These are phyloP conservation scores for Pinguiococcus pyrenoidosus DNA, from an alignment of 108 stramenopile genomes.

Conservation along the genomic window DNA sequence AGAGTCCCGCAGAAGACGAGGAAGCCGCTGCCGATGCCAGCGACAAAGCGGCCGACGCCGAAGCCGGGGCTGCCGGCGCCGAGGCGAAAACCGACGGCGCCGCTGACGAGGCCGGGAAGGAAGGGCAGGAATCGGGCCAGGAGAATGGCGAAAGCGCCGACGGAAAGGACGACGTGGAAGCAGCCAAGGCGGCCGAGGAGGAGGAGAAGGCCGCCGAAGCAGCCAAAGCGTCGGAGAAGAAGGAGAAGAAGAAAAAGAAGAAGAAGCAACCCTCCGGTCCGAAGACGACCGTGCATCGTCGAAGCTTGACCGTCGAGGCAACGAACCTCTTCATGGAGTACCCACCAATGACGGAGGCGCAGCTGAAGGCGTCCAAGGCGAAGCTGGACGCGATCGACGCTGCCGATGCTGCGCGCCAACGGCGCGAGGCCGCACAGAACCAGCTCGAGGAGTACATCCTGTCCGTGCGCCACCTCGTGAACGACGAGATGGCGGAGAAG, in stretches of 20 bases:
- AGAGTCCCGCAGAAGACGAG: no score
- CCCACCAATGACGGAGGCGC: conserved; percentile 20
- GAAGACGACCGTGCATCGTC: conserved; percentile 44
- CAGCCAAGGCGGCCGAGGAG: conserved; percentile 4
- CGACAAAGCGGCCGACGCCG: no score
- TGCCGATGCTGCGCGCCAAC: conserved; percentile 56
- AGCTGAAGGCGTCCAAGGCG: conserved; percentile 58
- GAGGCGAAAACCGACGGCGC: conserved; percentile 61
- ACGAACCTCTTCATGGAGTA: conserved; percentile 32
- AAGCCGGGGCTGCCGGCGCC: conserved; percentile 41
- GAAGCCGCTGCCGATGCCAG: conserved; percentile 31
- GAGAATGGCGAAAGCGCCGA: conserved; percentile 4
- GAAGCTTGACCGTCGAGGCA: conserved; percentile 45
- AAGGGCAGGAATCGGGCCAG: no score
- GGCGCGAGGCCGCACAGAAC: conserved; percentile 77
- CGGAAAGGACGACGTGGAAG: conserved; percentile 11
- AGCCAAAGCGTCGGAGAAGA: not conserved
- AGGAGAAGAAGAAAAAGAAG: not conserved
- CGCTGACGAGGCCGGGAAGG: conserved; percentile 36
- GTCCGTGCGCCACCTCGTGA: conserved; percentile 59
- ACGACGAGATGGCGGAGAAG: conserved; percentile 49
- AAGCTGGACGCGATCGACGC: conserved; percentile 60
- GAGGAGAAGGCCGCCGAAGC: conserved; percentile 19
- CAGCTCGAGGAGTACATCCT: conserved; percentile 80
- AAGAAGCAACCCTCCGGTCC: conserved; percentile 26